phyloP scores from a whole-genome alignment of 2,329 filamentous ascomycete species.

The Teratosphaeriaceae sp. region DNA sequence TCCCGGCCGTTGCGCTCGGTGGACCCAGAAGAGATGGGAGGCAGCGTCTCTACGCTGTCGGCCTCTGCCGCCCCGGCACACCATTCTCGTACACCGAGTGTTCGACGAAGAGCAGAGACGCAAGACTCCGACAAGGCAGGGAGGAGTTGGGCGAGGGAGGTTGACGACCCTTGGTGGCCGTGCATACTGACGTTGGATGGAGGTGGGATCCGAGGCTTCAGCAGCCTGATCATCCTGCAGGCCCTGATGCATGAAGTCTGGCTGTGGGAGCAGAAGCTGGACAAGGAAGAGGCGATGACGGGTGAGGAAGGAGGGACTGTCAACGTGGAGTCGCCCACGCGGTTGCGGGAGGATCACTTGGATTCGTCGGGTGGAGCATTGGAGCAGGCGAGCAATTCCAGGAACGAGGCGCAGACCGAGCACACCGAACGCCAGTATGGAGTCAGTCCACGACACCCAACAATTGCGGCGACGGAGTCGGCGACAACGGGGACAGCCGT shows the following conservation, averaged over 20 bases:
- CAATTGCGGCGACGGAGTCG: conserved; percentile 8
- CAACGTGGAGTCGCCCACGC: neutral
- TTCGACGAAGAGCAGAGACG: conserved; percentile 24
- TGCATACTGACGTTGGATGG: conserved; percentile 44
- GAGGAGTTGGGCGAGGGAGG: conserved; percentile 34
- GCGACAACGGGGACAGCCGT: conserved; percentile 13
- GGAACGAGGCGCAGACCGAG: neutral
- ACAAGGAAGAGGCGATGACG: conserved; percentile 24
- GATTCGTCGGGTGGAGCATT: too few species aligned
- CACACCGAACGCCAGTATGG: too few species aligned
- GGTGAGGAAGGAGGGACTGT: neutral
- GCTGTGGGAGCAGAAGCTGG: conserved; percentile 36
- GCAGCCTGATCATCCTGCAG: conserved; percentile 43
- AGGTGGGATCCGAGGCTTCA: conserved; percentile 46
- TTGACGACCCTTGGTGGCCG: conserved; percentile 43
- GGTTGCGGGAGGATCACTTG: too few species aligned
- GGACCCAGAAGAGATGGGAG: conserved; percentile 12
- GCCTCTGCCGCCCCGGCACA: neutral
- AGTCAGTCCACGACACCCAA: neutral
- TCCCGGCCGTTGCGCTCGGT: neutral
- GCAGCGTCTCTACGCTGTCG: conserved; percentile 15
- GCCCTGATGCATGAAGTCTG: conserved; percentile 44
- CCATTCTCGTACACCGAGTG: conserved; percentile 18
- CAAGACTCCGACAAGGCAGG: conserved; percentile 36
- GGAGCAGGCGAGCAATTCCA: too few species aligned